Evolutionary conservation across 495 filamentous ascomycete species (phyloP).

Genomic region (Chaetomium tenue): DNA sequence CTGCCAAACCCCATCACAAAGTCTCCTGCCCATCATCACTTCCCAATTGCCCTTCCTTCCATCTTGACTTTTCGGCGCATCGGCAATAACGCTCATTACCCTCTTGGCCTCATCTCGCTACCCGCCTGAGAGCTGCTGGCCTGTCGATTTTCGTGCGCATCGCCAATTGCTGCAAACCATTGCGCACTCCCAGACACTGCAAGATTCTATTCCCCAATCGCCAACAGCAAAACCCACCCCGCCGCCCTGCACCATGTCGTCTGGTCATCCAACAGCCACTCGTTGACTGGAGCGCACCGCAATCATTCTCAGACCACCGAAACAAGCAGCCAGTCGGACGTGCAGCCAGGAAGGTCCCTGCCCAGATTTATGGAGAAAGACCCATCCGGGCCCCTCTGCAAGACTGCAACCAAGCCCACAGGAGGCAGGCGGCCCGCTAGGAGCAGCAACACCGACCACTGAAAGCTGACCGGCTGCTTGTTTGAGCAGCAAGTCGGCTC

Average conservation of each 20-base stretch:
- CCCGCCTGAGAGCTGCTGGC: not conserved
- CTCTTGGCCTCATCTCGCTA: slow-evolving; percentile 4
- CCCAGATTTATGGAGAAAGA: slow-evolving; percentile 11
- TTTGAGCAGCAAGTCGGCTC: not conserved
- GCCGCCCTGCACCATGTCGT: not conserved
- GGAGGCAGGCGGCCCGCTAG: slow-evolving; percentile 1
- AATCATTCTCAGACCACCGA: not conserved
- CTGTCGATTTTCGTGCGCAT: slow-evolving; percentile 8
- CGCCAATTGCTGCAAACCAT: slow-evolving; percentile 4
- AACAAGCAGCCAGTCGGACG: slow-evolving; percentile 22
- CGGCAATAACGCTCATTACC: not conserved
- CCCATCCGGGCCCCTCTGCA: not conserved
- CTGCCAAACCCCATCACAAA: not conserved
- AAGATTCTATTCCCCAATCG: slow-evolving; percentile 1
- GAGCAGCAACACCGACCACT: slow-evolving; percentile 6
- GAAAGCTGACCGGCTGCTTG: slow-evolving; percentile 4
- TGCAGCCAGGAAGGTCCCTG: slow-evolving; percentile 9
- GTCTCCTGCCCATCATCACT: slow-evolving; percentile 3
- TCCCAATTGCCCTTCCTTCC: not conserved
- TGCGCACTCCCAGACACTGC: not conserved
- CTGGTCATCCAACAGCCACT: not conserved
- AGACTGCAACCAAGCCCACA: not conserved
- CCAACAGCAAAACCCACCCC: slow-evolving; percentile 1
- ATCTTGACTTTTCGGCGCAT: not conserved
- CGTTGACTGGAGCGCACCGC: not conserved